phyloP scores from a whole-genome alignment of 1,139 yeast genomes.

The Yamadazyma oceani region DNA sequence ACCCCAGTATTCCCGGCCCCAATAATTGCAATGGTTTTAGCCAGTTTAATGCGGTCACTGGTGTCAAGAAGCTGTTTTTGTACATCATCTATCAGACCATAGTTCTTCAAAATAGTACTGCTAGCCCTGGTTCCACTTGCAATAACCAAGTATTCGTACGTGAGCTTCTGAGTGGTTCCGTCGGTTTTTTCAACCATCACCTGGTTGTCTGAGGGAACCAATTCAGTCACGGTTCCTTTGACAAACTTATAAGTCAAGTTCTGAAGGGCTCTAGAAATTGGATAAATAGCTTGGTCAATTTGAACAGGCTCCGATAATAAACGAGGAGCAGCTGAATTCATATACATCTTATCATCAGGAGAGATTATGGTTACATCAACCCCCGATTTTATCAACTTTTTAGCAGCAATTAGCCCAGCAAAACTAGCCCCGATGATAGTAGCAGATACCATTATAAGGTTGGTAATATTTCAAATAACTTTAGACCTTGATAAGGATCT shows the following conservation, averaged over 20 bases:
- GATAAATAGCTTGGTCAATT: conserved; percentile 14
- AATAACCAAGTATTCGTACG: conserved; percentile 27
- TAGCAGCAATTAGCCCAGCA: conserved; percentile 31
- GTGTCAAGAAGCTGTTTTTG: conserved; percentile 10
- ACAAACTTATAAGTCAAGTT: conserved; percentile 14
- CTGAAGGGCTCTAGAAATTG: conserved; percentile 13
- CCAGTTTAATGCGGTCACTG: conserved; percentile 14
- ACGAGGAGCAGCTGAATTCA: conserved; percentile 29
- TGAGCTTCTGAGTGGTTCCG: conserved; percentile 9
- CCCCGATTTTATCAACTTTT: conserved; percentile 14
- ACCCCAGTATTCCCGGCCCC: conserved; percentile 38
- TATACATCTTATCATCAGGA: conserved; percentile 20
- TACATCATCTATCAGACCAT: conserved; percentile 13
- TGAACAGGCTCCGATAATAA: conserved; percentile 22
- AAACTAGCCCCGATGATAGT: conserved; percentile 38
- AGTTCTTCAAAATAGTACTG: conserved; percentile 26
- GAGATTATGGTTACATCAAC: conserved; percentile 20
- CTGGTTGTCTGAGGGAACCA: conserved; percentile 18
- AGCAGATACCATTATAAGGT: conserved; percentile 14
- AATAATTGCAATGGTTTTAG: conserved; percentile 25
- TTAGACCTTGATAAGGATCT: no score
- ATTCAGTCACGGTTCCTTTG: conserved; percentile 19
- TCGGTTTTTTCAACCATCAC: conserved; percentile 11
- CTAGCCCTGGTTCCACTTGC: conserved; percentile 25
- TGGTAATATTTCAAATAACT: no score